Percentiles rank a stretch among this genome's conserved stretches.
Evolutionary conservation across 1,139 yeast genomes (phyloP).

Genomic region (Taphrina pruni): DNA sequence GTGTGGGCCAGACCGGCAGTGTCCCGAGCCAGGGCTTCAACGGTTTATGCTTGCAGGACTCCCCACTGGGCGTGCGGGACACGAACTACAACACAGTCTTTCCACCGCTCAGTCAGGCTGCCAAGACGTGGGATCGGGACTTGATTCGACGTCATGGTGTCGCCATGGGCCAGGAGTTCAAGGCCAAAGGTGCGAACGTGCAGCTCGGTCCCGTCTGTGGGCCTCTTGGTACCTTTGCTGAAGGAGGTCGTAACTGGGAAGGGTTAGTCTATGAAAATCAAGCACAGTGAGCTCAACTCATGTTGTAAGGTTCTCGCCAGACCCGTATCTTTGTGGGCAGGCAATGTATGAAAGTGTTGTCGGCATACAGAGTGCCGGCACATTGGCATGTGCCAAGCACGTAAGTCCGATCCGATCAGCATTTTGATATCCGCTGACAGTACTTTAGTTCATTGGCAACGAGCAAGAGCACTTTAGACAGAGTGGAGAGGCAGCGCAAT

Average conservation of each 20-base stretch:
- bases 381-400: constrained; percentile 63
- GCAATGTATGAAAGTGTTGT: constrained; percentile 62
- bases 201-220: constrained; percentile 66
- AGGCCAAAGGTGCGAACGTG: constrained; percentile 58
- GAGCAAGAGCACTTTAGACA: constrained; percentile 73
- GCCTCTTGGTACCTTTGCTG: constrained; percentile 68
- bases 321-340: constrained; percentile 68
- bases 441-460: constrained; percentile 60
- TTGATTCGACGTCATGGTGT: constrained; percentile 62
- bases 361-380: constrained; percentile 66
- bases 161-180: constrained; percentile 65
- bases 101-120: constrained; percentile 67
- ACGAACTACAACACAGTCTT: constrained; percentile 65
- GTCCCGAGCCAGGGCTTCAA: constrained; percentile 65
- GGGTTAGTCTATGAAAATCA: constrained; percentile 49
- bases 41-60: constrained; percentile 68
- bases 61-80: constrained; percentile 66
- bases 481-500: constrained; percentile 61
- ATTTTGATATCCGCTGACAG: too few species aligned
- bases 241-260: constrained; percentile 72
- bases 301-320: constrained; percentile 58
- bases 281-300: neutral
- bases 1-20: constrained; percentile 68
- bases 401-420: too few species aligned
- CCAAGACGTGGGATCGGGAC: constrained; percentile 63